Base-by-base conservation (phyloP, 352 stramenopile species). In the Blastocystis sp. region DNA sequence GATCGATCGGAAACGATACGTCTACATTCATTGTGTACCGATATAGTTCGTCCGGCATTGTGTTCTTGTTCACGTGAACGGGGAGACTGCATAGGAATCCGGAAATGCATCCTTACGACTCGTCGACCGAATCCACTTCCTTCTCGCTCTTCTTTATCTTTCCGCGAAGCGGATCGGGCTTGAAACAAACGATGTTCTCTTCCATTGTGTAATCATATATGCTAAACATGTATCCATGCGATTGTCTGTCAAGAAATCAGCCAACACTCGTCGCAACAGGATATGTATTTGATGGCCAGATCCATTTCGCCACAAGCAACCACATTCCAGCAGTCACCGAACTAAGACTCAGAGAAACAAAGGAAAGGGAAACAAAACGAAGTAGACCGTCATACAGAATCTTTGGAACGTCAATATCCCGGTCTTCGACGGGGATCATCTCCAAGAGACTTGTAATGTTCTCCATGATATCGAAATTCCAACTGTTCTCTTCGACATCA, bases 221-320 rank as follows among this genome's bases (percentile, higher is more conserved):
- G 18, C 24, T 51, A 38, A 57, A 78, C 67, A 78, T 78, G 32
- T 27, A 59, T 8, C 67, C 67, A 36, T 42, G n/a, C 3, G 21
- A 61, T 34, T 78, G 24, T 9, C 7, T n/a, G 9, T 78, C n/a
- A 78, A 57, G 49, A 32, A 78, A 61, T 46, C 44, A 40, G 4
- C 27, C 21, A 61, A 59, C 18, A 57, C 2, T 1, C 1, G 21
- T 24, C 4, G 44, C 4, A 34, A 29, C n/a, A 78, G n/a, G 67
- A 78, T 78, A 78, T 78, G 40, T 78, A 78, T 61, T 78, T 78
- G 18, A 78, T 36, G 1, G 67, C 67, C 16, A 57, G 11, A 78
- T 78, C 67, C n/a, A 78, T 24, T 4, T 78, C 67, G 29, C 11
- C 36, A 16, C 67, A 32, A 38, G 44, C 24, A 2, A 78, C 38